Evolutionary conservation across 225 moss, liverwort and hornwort species (phyloP).

Genomic region (Straminergon stramineum): DNA sequence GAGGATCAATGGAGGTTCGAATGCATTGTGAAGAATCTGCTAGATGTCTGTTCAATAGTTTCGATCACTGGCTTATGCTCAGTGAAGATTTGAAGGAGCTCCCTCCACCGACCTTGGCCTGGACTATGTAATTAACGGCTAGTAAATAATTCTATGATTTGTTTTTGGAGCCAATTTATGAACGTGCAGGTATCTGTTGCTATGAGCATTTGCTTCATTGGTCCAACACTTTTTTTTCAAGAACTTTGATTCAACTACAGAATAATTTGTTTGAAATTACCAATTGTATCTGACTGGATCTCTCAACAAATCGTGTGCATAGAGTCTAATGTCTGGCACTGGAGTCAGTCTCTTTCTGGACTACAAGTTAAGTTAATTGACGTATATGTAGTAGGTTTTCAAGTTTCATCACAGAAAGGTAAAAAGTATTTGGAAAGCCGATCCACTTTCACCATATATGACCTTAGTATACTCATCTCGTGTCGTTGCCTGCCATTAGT

Average conservation of each 20-base stretch:
- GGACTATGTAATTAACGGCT: neutral
- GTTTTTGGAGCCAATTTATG: neutral
- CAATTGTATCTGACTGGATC: neutral
- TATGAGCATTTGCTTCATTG: neutral
- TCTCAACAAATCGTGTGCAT: no score
- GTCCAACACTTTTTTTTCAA: neutral
- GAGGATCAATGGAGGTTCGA: neutral
- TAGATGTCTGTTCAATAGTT: neutral
- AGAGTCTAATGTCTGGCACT: no score
- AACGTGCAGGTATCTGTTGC: neutral
- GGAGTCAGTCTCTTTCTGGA: no score
- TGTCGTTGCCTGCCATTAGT: neutral
- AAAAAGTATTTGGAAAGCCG: no score
- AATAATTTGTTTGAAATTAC: neutral
- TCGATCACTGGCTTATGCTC: neutral
- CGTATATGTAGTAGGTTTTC: no score
- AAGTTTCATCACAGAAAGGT: no score
- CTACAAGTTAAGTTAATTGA: no score
- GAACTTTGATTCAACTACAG: neutral
- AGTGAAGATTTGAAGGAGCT: neutral
- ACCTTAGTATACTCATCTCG: no score
- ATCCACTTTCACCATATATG: no score
- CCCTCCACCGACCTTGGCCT: neutral
- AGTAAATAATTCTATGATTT: neutral
- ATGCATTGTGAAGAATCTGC: neutral